Conservation (phyloP, 2,329 filamentous ascomycete species). For the Tolypocladium cylindrosporum region DNA sequence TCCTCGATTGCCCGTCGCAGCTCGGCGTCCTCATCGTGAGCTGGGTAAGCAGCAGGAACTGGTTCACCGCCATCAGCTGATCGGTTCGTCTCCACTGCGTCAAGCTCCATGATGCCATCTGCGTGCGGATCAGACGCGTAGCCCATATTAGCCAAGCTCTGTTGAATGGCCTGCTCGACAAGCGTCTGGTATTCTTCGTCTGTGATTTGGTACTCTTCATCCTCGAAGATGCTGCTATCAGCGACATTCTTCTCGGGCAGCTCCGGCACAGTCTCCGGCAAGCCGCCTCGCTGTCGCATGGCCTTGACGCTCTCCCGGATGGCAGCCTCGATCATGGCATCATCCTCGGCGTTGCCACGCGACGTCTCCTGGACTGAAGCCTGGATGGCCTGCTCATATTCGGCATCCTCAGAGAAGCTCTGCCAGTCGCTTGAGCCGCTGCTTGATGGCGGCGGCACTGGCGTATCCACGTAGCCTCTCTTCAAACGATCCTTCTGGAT, state of each 20-base stretch:
- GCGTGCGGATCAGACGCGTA: conserved; percentile 8
- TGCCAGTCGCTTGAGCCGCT: conserved; percentile 5
- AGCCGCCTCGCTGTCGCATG: conserved; percentile 22
- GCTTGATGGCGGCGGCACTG: conserved; percentile 4
- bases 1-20: conserved; percentile 30
- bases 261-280: conserved; percentile 13
- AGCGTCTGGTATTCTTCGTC: conserved; percentile 49
- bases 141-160: conserved; percentile 29
- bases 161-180: conserved; percentile 45
- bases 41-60: background rate
- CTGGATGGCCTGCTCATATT: conserved; percentile 63
- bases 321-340: conserved; percentile 60
- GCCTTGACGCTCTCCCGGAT: conserved; percentile 63
- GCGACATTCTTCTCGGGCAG: conserved; percentile 13
- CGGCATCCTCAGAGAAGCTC: conserved; percentile 34
- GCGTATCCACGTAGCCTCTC: conserved; percentile 11
- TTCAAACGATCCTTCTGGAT: conserved; percentile 36
- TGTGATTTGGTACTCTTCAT: conserved; percentile 35
- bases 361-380: conserved; percentile 62
- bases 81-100: conserved; percentile 1
- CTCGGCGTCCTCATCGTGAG: conserved; percentile 20
- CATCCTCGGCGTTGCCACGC: conserved; percentile 57
- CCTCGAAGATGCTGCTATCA: conserved; percentile 22
- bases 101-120: conserved; percentile 8
- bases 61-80: background rate